phyloP scores from a whole-genome alignment of 2,329 filamentous ascomycete species.

The Sclerotiophoma versabilis region DNA sequence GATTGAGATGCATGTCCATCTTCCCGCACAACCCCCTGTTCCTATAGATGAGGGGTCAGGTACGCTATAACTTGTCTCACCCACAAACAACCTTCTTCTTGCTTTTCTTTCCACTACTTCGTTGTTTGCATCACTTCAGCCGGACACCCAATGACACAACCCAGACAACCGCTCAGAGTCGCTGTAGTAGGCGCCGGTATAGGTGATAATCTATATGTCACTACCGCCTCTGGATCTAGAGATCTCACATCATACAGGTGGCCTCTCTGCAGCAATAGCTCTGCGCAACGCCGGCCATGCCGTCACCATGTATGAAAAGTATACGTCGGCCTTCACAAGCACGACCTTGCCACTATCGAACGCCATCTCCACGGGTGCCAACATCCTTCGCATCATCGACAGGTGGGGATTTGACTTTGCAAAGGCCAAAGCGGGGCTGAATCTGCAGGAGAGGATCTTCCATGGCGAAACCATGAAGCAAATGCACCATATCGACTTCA shows the following conservation, averaged over 20 bases:
- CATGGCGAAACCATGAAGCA: constrained; percentile 6
- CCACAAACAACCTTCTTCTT: too few relatives aligned
- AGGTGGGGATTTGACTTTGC: constrained; percentile 7
- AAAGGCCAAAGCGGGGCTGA: not conserved
- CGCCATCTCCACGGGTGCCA: constrained; percentile 4
- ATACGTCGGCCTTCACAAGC: constrained; percentile 61
- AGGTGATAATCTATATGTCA: not conserved
- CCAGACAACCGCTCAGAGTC: not conserved
- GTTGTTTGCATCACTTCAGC: not conserved
- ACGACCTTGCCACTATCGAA: constrained; percentile 7
- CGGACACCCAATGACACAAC: not conserved
- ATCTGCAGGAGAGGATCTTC: constrained; percentile 5
- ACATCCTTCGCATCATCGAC: constrained; percentile 9
- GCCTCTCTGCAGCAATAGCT: constrained; percentile 59
- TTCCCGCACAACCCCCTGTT: not conserved
- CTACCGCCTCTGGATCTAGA: not conserved
- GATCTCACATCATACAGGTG: constrained; percentile 43
- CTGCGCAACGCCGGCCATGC: constrained; percentile 61
- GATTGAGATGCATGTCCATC: not conserved
- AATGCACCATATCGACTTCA: constrained; percentile 10
- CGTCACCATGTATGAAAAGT: constrained; percentile 70
- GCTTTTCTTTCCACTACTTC: too few relatives aligned
- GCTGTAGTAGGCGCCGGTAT: constrained; percentile 5
- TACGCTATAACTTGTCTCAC: not conserved
- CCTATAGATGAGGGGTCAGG: not conserved